Conservation (phyloP, 208 protist species). For the Vickermania spadyakhi region DNA sequence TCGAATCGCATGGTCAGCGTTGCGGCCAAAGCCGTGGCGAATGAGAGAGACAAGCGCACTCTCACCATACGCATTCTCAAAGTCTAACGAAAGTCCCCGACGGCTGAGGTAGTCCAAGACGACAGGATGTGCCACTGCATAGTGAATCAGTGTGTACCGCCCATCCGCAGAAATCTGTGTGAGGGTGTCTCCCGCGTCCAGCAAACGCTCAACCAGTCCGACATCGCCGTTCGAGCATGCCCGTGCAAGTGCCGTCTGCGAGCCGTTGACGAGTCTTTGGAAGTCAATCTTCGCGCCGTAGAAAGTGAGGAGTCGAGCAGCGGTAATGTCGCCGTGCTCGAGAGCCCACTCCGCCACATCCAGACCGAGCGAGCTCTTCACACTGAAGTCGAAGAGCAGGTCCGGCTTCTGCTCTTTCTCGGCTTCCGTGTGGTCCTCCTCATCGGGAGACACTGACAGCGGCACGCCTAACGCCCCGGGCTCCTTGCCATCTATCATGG, state of each 20-base stretch:
- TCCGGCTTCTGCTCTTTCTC: constrained; percentile 7
- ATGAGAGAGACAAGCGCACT: constrained; percentile 59
- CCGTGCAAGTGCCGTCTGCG: constrained; percentile 50
- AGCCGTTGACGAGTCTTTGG: constrained; percentile 32
- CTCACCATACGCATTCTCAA: constrained; percentile 58
- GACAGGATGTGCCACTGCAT: constrained; percentile 52
- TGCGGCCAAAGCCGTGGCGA: constrained; percentile 59
- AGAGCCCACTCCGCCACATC: constrained; percentile 33
- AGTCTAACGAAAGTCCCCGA: constrained; percentile 56
- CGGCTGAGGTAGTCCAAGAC: constrained; percentile 20
- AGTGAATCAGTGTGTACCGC: constrained; percentile 82
- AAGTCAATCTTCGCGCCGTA: constrained; percentile 26
- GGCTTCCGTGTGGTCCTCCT: background rate
- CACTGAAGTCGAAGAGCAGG: constrained; percentile 21
- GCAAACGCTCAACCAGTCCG: constrained; percentile 39
- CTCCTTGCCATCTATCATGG: too few relatives aligned
- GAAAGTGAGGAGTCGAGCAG: constrained; percentile 43
- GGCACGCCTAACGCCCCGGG: background rate
- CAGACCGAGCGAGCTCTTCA: constrained; percentile 13
- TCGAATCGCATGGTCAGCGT: constrained; percentile 33
- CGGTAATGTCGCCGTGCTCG: constrained; percentile 21
- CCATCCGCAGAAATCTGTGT: constrained; percentile 59
- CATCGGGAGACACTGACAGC: background rate
- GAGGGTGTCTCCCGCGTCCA: constrained; percentile 44
- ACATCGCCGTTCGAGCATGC: constrained; percentile 47